Percentiles rank a stretch among this genome's conserved stretches.
These are phyloP conservation scores for Hortaea sp. DNA, from an alignment of 2,329 filamentous ascomycete species.

Conservation along the genomic window DNA sequence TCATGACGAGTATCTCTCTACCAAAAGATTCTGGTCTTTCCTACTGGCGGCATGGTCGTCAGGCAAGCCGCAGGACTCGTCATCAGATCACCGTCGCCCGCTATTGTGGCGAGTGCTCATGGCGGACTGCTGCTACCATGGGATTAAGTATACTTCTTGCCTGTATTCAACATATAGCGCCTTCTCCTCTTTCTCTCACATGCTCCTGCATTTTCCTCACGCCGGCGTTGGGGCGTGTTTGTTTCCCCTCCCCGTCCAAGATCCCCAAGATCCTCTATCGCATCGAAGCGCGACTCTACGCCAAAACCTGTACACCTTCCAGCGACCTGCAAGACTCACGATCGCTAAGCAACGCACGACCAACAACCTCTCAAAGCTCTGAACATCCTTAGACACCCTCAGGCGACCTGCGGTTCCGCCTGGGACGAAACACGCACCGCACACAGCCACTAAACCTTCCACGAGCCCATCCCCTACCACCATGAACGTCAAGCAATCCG, in stretches of 20 bases:
- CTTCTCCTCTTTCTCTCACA: not conserved
- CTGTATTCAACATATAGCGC: not conserved
- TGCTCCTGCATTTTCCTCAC: not conserved
- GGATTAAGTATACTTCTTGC: too few species aligned
- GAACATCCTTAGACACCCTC: not conserved
- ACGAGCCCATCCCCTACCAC: constrained; percentile 8
- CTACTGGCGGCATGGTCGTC: too few species aligned
- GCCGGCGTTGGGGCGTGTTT: not conserved
- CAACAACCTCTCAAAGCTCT: not conserved
- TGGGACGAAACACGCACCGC: not conserved
- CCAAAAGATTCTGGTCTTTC: too few species aligned
- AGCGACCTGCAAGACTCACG: not conserved
- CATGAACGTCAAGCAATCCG: constrained; percentile 31
- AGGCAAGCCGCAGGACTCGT: too few species aligned
- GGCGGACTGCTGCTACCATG: too few species aligned
- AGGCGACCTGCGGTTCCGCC: not conserved
- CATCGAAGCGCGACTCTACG: too few species aligned
- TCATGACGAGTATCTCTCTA: too few species aligned
- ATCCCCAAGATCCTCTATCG: too few species aligned
- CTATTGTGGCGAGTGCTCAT: too few species aligned
- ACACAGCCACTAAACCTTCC: constrained; percentile 1
- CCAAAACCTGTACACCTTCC: not conserved
- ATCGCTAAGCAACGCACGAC: not conserved
- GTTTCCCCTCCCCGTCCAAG: not conserved
- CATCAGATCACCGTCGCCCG: too few species aligned